phyloP scores from a whole-genome alignment of 192 early-diverging fungal species.

The Lunasporangiospora selenospora region DNA sequence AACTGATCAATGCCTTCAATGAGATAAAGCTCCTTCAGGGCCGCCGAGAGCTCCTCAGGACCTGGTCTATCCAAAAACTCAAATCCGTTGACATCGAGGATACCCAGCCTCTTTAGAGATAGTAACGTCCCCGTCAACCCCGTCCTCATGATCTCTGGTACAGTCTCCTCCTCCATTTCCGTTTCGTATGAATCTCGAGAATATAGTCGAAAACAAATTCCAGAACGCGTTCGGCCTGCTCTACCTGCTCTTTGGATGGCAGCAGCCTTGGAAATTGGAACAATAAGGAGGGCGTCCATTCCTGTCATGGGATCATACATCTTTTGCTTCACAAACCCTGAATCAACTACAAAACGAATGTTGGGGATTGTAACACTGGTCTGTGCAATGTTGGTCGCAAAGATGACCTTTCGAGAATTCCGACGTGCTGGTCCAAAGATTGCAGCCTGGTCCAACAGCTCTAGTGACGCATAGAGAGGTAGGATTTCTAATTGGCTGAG shows the following conservation, averaged over 20 bases:
- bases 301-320: slow-evolving; percentile 94
- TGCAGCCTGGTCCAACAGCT: slow-evolving; percentile 83
- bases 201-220: slow-evolving; percentile 90
- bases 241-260: slow-evolving; percentile 94
- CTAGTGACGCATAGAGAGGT: slow-evolving; percentile 78
- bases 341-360: slow-evolving; percentile 94
- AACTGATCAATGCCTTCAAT: slow-evolving; percentile 88
- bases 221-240: slow-evolving; percentile 92
- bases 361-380: slow-evolving; percentile 70
- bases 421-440: slow-evolving; percentile 85
- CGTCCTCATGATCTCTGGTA: slow-evolving; percentile 97
- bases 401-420: slow-evolving; percentile 85
- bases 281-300: slow-evolving; percentile 91
- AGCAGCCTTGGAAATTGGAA: slow-evolving; percentile 91
- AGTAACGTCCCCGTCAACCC: slow-evolving; percentile 90
- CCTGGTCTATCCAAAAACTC: slow-evolving; percentile 97
- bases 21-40: slow-evolving; percentile 88
- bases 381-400: slow-evolving; percentile 97
- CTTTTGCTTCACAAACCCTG: slow-evolving; percentile 94
- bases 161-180: slow-evolving; percentile 79
- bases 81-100: slow-evolving; percentile 89
- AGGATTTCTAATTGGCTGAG: slow-evolving; percentile 45
- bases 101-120: slow-evolving; percentile 88
- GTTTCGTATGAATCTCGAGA: slow-evolving; percentile 85
- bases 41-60: slow-evolving; percentile 76